A percentile compares a stretch with the other conserved stretches of the same genome.
Evolutionary conservation across 768 basidiomycete genomes (phyloP).

Genomic region (Lactarius deliciosus): DNA sequence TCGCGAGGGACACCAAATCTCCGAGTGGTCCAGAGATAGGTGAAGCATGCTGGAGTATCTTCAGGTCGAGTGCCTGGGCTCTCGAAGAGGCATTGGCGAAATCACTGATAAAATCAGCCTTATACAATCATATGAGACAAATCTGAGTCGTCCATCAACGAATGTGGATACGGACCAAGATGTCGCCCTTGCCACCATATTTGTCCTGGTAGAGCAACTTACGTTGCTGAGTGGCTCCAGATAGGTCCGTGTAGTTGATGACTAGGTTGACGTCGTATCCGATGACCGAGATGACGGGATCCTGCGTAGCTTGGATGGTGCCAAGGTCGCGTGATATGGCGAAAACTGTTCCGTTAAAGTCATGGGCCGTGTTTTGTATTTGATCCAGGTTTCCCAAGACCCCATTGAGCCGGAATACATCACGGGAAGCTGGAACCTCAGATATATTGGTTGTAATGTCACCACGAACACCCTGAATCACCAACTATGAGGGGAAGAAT

Average conservation of each 20-base stretch:
- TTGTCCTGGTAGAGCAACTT: constrained; percentile 36
- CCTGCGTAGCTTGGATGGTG: constrained; percentile 21
- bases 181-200: too few relatives aligned
- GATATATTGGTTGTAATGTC: constrained; percentile 23
- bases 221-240: too few relatives aligned
- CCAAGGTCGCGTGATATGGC: constrained; percentile 35
- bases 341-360: constrained; percentile 1
- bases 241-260: too few relatives aligned
- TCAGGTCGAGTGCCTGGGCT: constrained; percentile 47
- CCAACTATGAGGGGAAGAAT: background rate
- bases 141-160: too few relatives aligned
- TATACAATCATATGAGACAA: too few relatives aligned
- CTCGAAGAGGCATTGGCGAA: constrained; percentile 44
- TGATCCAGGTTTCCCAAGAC: constrained; percentile 2
- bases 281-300: constrained; percentile 33
- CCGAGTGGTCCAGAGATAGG: constrained; percentile 52
- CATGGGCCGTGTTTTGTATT: too few relatives aligned
- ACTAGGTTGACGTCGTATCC: constrained; percentile 18
- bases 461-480: constrained; percentile 5
- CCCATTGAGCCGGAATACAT: constrained; percentile 28
- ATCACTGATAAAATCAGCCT: constrained; percentile 42
- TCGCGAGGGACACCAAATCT: constrained; percentile 50
- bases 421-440: constrained; percentile 10
- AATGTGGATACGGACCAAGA: too few relatives aligned
- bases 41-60: constrained; percentile 48